Evolutionary conservation across 1,284 basidiomycete species (phyloP), one percentile per base, ranked within the genome.

Genomic region (Cystobasidium sp.): DNA sequence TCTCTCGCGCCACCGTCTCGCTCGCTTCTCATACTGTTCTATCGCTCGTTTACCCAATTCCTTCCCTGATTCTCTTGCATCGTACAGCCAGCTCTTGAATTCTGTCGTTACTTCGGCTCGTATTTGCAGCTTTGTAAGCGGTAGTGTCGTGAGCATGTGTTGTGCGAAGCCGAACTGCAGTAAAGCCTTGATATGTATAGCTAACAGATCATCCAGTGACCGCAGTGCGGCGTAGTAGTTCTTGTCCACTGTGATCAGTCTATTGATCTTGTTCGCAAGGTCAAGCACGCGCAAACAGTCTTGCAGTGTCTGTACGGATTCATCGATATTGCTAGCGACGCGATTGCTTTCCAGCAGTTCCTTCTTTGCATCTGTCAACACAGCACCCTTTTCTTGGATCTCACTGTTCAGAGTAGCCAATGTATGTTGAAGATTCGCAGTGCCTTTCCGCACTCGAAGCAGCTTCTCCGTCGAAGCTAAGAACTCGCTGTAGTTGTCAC

Each of bases 211-310:
- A 83, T 97, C 94, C 39, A 98, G 86, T 94, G 82, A 52, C 84
- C 95, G 86, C 80, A 99, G 83, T 59, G 96, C 97, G 78, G 94
- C 94, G 90, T 94, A 99, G 84, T 95, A 99, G 84, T 92, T 94
- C 68, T 91, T 78, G 24, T 79, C 91, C 78, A 94, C 89, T 78
- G 88, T 87, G 78, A 99, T 92, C 89, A 99, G 92, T 80, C 93
- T 89, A 24, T 92, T 91, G 39, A 99, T 93, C 46, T 94, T 88
- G 81, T 94, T 90, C n/a, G 97, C 91, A 75, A 98, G 90, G 80
- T 99, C 97, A 69, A 99, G 84, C 6, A 99, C 89, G 61, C 93
- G 88, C 63, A 99, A 84, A 81, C 93, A 97, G 18, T 92, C 90
- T 82, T 99, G 94, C 6, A 99, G 84, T 4, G 92, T 92, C 80